Base-by-base conservation (phyloP, 192 early-diverging fungal species). In the Coemansia sp. region DNA sequence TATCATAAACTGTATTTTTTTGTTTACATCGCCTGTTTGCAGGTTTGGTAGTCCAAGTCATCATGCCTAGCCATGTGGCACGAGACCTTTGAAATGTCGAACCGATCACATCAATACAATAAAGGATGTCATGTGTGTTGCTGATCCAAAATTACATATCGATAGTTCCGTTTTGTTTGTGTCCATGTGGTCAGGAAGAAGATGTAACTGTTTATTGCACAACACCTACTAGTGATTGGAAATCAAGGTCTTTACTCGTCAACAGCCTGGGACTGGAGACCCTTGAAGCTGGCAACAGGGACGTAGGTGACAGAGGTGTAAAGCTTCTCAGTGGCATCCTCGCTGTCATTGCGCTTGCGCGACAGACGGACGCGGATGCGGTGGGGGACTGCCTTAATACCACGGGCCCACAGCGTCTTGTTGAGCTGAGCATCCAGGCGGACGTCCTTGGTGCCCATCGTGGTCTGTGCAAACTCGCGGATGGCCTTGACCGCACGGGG, bases 381-480 rank as follows among this genome's bases (percentile, higher is more conserved):
- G 93, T 94, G 92, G 72, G 94, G 93, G 61, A 96, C 92, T 68
- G 87, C 85, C 93, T 94, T 97, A 79, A 99, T 87, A 79, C 97
- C 97, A 59, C 87, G 87, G 70, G 91, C 84, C 97, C 97, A 99
- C 77, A 99, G 79, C 67, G 87, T 87, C 90, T 96, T 94, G 94
- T 99, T 99, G 62, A 99, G 88, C 74, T 86, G 84, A 72, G 95
- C 89, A 87, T 98, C 97, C 58, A 99, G 85, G 84, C 97, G 95
- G 80, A 99, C 94, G 83, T 99, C 97, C 70, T 86, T 82, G 78
- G 97, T 99, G 66, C 93, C 93, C 97, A 99, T 99, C 73, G 89
- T 87, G 85, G 90, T 89, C 81, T 90, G 84, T 66, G 95, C 95
- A 77, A 98, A 99, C 74, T 88, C 84, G 73, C 91, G 90, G 87